Conservation (phyloP, 139 green algal genomes). For the Bryopsis sp. region DNA sequence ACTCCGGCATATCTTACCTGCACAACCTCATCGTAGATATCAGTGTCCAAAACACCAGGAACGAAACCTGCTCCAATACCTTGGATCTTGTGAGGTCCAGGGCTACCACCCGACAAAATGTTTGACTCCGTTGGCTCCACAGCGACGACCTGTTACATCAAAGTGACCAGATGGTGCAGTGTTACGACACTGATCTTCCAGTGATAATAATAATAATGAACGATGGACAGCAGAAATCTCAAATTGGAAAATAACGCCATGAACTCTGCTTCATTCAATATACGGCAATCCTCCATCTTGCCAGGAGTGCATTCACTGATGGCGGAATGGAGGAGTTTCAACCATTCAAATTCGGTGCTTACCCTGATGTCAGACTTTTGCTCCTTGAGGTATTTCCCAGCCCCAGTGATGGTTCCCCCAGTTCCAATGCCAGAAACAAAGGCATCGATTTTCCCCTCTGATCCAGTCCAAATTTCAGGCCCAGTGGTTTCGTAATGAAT, state of each 20-base stretch:
- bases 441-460: slow-evolving; percentile 65
- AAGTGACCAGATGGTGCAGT: too few species aligned
- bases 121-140: slow-evolving; percentile 90
- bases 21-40: slow-evolving; percentile 81
- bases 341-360: too few species aligned
- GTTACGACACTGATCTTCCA: too few species aligned
- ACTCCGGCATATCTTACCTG: slow-evolving; percentile 47
- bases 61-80: slow-evolving; percentile 86
- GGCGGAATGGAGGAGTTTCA: too few species aligned
- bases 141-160: slow-evolving; percentile 82
- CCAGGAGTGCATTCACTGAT: too few species aligned
- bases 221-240: too few species aligned
- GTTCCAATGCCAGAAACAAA: slow-evolving; percentile 87
- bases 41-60: slow-evolving; percentile 84
- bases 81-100: slow-evolving; percentile 96
- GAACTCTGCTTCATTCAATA: too few species aligned
- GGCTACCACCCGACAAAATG: slow-evolving; percentile 84
- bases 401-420: slow-evolving; percentile 92
- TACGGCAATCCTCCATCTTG: too few species aligned
- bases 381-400: slow-evolving; percentile 84
- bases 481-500: slow-evolving; percentile 86
- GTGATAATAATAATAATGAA: too few species aligned
- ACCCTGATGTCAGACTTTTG: slow-evolving; percentile 73
- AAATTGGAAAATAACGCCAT: too few species aligned
- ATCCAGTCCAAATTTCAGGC: slow-evolving; percentile 88